phyloP scores from a whole-genome alignment of 768 basidiomycete species.

The Asterophora lycoperdoides region DNA sequence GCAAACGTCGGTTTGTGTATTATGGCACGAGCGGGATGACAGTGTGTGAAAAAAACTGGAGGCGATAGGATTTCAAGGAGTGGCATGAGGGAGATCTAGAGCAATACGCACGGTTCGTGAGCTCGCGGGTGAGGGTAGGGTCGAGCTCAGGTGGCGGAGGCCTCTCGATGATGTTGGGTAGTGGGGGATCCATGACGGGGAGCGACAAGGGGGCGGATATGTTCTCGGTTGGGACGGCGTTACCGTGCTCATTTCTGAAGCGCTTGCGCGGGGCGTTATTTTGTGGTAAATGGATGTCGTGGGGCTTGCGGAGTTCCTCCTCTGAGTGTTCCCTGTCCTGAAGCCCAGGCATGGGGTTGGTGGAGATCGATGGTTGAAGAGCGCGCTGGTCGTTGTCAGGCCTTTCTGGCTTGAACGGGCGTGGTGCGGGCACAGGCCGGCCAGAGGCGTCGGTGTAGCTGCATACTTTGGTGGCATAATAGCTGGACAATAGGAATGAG shows the following conservation, averaged over 20 bases:
- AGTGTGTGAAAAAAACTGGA: constrained; percentile 78
- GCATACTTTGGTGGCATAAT: constrained; percentile 77
- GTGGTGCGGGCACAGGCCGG: constrained; percentile 72
- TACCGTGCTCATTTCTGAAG: constrained; percentile 40
- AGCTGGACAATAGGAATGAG: constrained; percentile 39
- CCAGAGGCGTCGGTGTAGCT: constrained; percentile 79
- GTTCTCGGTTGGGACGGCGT: constrained; percentile 34
- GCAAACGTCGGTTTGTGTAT: constrained; percentile 80
- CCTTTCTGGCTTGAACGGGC: constrained; percentile 43
- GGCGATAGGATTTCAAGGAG: constrained; percentile 11
- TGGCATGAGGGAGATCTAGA: constrained; percentile 11
- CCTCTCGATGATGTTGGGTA: constrained; percentile 37
- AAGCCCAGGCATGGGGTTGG: constrained; percentile 24
- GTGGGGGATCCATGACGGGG: constrained; percentile 36
- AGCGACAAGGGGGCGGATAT: constrained; percentile 24
- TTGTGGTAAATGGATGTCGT: constrained; percentile 10
- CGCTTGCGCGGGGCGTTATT: constrained; percentile 40
- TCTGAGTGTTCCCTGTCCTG: constrained; percentile 26
- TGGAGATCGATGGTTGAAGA: constrained; percentile 18
- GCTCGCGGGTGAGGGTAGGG: constrained; percentile 61
- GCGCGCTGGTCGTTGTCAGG: constrained; percentile 21
- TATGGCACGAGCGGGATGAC: constrained; percentile 70
- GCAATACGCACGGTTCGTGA: constrained; percentile 60
- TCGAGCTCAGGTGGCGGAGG: constrained; percentile 48
- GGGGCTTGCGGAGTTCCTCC: constrained; percentile 37